These are phyloP conservation scores for Ambrosia hybrid DNA, from an alignment of 140 eudicot species.

Conservation along the genomic window DNA sequence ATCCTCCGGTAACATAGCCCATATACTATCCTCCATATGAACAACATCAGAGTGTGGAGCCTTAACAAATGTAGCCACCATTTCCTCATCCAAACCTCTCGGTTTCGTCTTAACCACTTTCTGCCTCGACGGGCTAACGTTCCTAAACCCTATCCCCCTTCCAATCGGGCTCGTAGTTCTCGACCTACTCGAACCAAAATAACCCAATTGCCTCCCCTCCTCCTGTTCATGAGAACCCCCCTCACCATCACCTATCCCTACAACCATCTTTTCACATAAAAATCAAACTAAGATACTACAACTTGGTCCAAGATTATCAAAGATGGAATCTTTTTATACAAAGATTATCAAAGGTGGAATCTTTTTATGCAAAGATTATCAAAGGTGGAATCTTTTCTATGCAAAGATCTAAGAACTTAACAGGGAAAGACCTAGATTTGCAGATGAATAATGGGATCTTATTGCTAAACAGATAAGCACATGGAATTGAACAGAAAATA, in stretches of 20 bases:
- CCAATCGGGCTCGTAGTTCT: slow-evolving; percentile 85
- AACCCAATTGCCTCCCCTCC: slow-evolving; percentile 42
- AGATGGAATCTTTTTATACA: background rate
- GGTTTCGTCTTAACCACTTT: slow-evolving; percentile 90
- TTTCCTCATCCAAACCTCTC: slow-evolving; percentile 91
- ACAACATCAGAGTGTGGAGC: slow-evolving; percentile 70
- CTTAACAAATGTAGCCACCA: slow-evolving; percentile 61
- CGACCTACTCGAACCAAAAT: slow-evolving; percentile 61
- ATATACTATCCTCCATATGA: slow-evolving; percentile 93
- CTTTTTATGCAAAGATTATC: background rate
- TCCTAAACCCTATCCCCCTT: slow-evolving; percentile 64
- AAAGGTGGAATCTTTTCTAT: background rate
- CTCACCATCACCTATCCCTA: slow-evolving; percentile 43
- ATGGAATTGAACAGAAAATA: slow-evolving; percentile 7
- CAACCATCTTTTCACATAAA: slow-evolving; percentile 18
- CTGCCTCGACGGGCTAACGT: slow-evolving; percentile 88
- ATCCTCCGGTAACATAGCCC: slow-evolving; percentile 99
- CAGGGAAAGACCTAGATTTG: slow-evolving; percentile 16
- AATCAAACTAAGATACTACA: background rate
- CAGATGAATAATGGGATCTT: slow-evolving; percentile 4
- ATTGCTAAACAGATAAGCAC: background rate
- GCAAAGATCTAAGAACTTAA: too few species aligned
- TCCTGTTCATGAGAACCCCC: slow-evolving; percentile 41
- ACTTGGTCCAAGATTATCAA: background rate
- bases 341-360: background rate